Base-by-base conservation (phyloP, 352 stramenopile genomes). In the Globisporangium radiosum region DNA sequence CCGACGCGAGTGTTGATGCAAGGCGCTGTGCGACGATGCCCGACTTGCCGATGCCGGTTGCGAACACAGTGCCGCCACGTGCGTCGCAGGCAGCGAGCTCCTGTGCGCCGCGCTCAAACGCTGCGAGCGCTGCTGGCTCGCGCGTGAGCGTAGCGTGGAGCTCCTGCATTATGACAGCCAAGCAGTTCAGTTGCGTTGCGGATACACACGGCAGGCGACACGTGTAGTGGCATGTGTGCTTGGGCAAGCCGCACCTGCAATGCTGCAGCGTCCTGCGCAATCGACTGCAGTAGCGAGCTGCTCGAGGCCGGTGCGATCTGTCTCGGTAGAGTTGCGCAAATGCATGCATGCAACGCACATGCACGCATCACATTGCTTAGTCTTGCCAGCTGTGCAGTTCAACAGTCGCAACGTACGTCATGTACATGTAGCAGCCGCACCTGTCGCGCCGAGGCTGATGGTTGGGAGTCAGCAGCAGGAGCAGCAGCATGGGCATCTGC, bases 31-130 rank as follows among this genome's bases (percentile, higher is more conserved):
- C 85, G 2, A 94, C 81, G 17, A 88, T 81, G 17, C 76, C 81
- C 3, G 85, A 94, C 63, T 94, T 94, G 63, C 85, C 85, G 15
- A 94, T 87, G 15, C 85, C 85, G 6, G 80, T 91, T 33, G 86
- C 69, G 59, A 80, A 91, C 19, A 94, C 64, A 13, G 71, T 66
- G 14, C 69, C 60, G 44, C 73, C 60, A 25, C 85, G 64, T 17
- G 75, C 60, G 5, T 75, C 69, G 25, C 80, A 89, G n/a, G 72
- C 57, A 54, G 76, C 48, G 5, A 94, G 44, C 3, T 62, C 59
- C 53, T 57, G 53, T 8, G 84, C 55, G 9, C 64, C 71, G 6
- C 53, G 54, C 2, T 72, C 56, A 10, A 90, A 83, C 5, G 54
- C 64, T 8, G 62, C 37, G 6, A 62, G 56, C 1, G 72, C 52